These are phyloP conservation scores for Aspergillus sp. DNA, from an alignment of 2,329 filamentous ascomycete species.

Conservation along the genomic window DNA sequence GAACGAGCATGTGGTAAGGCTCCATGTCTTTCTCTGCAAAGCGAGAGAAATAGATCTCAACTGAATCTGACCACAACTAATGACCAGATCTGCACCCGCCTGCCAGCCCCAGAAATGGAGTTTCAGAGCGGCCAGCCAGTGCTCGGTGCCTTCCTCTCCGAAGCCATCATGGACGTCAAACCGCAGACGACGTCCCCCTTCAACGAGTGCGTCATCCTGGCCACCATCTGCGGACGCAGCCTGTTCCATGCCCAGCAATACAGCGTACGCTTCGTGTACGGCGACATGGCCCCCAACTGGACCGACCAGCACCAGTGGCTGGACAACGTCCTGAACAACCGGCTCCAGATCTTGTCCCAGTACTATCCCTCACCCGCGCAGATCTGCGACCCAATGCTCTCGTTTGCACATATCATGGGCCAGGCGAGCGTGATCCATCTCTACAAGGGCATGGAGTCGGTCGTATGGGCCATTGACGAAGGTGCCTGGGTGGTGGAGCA, in stretches of 20 bases:
- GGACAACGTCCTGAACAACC: neutral
- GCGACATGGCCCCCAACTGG: neutral
- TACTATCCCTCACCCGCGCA: neutral
- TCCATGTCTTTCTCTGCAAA: too few species aligned
- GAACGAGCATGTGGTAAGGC: conserved; percentile 22
- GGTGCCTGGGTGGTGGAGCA: neutral
- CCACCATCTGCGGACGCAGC: conserved; percentile 10
- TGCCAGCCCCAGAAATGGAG: neutral
- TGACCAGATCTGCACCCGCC: neutral
- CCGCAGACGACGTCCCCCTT: conserved; percentile 11
- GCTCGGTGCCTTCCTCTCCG: neutral
- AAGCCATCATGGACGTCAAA: neutral
- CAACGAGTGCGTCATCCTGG: conserved; percentile 26
- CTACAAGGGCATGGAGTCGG: neutral
- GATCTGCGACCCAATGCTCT: neutral
- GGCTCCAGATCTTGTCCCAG: neutral
- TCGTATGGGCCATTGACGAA: neutral
- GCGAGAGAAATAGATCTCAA: neutral
- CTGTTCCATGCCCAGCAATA: conserved; percentile 4
- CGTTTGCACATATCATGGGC: neutral
- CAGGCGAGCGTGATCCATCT: conserved; percentile 1
- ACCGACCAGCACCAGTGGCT: conserved; percentile 3
- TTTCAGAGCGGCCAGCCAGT: conserved; percentile 3
- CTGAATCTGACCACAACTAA: neutral
- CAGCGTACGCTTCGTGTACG: neutral